Evolutionary conservation across 2,329 filamentous ascomycete genomes (phyloP).

Genomic region (Botrytis deweyae): DNA sequence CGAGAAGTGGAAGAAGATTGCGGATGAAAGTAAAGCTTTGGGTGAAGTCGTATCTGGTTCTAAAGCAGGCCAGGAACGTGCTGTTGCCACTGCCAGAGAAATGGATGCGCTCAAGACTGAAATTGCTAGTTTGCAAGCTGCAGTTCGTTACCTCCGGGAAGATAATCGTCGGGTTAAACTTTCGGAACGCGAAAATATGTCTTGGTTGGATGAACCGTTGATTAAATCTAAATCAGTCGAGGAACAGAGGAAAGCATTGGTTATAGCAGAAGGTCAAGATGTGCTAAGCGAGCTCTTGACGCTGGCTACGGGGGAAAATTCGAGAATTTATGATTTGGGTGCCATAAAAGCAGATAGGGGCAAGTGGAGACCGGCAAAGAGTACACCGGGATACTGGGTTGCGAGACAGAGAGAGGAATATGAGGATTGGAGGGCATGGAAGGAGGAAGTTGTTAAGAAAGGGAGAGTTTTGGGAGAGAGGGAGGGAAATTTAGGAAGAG

Average conservation of each 20-base stretch:
- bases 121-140: constrained; percentile 61
- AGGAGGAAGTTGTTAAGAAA: constrained; percentile 55
- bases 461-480: constrained; percentile 43
- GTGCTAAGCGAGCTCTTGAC: constrained; percentile 64
- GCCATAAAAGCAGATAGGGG: constrained; percentile 58
- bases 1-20: constrained; percentile 70
- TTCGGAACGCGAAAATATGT: constrained; percentile 44
- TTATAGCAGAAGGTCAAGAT: constrained; percentile 62
- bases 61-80: constrained; percentile 62
- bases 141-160: constrained; percentile 66
- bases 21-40: constrained; percentile 60
- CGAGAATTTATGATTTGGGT: constrained; percentile 60
- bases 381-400: constrained; percentile 65
- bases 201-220: constrained; percentile 66
- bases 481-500: constrained; percentile 30
- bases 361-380: constrained; percentile 64
- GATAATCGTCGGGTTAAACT: constrained; percentile 64
- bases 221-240: constrained; percentile 43
- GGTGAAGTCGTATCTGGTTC: constrained; percentile 48
- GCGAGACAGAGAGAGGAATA: constrained; percentile 65
- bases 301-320: constrained; percentile 50
- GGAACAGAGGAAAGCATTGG: constrained; percentile 51
- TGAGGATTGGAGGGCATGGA: constrained; percentile 60
- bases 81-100: constrained; percentile 69
- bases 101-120: constrained; percentile 71